Conservation (phyloP, 2,329 filamentous ascomycete genomes). For the Fusarium sp. region DNA sequence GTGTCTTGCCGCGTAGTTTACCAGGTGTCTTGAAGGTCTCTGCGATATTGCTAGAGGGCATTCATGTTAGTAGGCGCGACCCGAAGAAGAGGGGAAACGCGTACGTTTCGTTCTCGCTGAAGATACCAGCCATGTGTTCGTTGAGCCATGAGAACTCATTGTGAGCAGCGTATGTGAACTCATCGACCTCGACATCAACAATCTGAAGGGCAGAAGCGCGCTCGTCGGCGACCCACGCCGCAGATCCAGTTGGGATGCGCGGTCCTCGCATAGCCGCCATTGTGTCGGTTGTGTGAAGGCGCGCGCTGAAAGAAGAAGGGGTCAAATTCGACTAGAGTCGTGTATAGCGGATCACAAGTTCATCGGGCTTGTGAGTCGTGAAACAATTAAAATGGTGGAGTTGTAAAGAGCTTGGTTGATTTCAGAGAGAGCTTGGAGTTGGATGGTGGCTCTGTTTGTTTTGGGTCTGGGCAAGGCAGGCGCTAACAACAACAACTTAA, state of each 20-base stretch:
- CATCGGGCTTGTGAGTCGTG: constrained; percentile 33
- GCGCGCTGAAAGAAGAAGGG: constrained; percentile 18
- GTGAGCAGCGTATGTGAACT: constrained; percentile 90
- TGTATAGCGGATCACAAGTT: constrained; percentile 36
- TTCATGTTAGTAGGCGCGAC: constrained; percentile 22
- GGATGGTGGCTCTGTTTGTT: constrained; percentile 49
- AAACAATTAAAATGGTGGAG: constrained; percentile 30
- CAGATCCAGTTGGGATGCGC: constrained; percentile 80
- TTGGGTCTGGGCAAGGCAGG: constrained; percentile 55
- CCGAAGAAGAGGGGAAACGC: constrained; percentile 22
- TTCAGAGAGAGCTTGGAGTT: constrained; percentile 34
- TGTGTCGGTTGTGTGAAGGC: constrained; percentile 33
- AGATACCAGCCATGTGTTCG: constrained; percentile 97
- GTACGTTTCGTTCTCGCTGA: constrained; percentile 87
- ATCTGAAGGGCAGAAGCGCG: constrained; percentile 82
- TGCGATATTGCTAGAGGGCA: constrained; percentile 77
- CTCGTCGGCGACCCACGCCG: constrained; percentile 88
- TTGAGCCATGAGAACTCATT: constrained; percentile 99
- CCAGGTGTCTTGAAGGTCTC: constrained; percentile 97
- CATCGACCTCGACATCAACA: constrained; percentile 85
- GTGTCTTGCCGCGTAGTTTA: constrained; percentile 85
- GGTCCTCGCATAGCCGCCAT: constrained; percentile 65
- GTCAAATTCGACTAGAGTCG: constrained; percentile 31
- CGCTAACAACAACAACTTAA: constrained; percentile 16
- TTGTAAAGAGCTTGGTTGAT: constrained; percentile 34